Base-by-base conservation (phyloP, 2,329 filamentous ascomycete genomes). In the Pezizomycotina sp. region DNA sequence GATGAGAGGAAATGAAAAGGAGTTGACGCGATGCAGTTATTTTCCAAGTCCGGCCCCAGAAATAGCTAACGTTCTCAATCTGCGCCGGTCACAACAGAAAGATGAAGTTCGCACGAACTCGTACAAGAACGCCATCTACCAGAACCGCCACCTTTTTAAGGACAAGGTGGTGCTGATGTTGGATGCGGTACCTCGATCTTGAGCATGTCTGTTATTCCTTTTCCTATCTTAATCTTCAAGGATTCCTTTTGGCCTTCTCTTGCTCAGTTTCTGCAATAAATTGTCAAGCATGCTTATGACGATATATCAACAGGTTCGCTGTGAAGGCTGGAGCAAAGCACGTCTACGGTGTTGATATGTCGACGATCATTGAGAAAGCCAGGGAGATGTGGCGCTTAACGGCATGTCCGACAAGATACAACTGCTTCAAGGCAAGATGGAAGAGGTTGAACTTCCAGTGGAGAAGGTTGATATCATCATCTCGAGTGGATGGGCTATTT, bases 401-500 rank as follows among this genome's bases (percentile, higher is more conserved):
- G 84, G 86, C 52, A 74, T 98, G 69, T 69, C 77, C 34, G 78
- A 86, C 64, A 92, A 92, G 71, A 93, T 98, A 59, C 95, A 89
- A 34, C 72, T 98, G 42, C 71, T 98, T 47, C 89, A 95, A 65
- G 89, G 89, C 58, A 98, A 98, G 71, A 98, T 98, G 89, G 89
- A 98, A 65, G 89, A 98, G 64, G 83, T 98, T 28, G 67, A 78
- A 55, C 67, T 98, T 46, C 89, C 89, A 13, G 92, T 78, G 61
- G 77, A 82, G 54, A 80, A 95, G 62, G 89, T 98, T 48, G 89
- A 98, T 56, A 98, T 98, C 58, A 98, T 98, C 63, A 92, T 98
- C 58, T 95, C 86, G 2, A 98, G 66, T 98, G 89, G 89, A 98
- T 98, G 89, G 89, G 89, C 21, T 98, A 98, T 65, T 95, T 95